Conservation (phyloP, 129 eudicot genomes). For the Escallonia herrerae region DNA sequence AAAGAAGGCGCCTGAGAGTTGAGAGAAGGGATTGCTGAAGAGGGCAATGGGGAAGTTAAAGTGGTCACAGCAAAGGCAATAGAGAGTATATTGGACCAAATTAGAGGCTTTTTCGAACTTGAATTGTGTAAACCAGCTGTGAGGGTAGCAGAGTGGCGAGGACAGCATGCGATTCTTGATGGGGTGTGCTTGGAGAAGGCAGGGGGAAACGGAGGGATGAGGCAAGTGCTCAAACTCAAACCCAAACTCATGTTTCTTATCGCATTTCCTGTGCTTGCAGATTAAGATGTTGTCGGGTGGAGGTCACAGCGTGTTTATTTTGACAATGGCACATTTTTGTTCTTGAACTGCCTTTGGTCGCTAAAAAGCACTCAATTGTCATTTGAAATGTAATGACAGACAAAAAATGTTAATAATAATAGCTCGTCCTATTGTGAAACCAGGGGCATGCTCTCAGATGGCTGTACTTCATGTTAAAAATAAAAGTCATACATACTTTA, state of each 20-base stretch:
- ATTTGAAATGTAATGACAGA: too few relatives aligned
- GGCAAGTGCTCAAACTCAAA: conserved; percentile 26
- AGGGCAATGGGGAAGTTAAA: conserved; percentile 48
- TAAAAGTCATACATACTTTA: too few relatives aligned
- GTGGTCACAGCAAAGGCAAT: conserved; percentile 52
- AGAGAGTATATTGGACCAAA: conserved; percentile 40
- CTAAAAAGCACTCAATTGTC: too few relatives aligned
- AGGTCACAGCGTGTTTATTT: too few relatives aligned
- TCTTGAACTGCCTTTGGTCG: too few relatives aligned
- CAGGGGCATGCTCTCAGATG: too few relatives aligned
- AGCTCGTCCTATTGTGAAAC: too few relatives aligned
- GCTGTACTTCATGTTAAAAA: too few relatives aligned
- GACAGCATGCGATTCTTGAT: conserved; percentile 6
- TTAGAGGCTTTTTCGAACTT: conserved; percentile 11
- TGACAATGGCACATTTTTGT: too few relatives aligned
- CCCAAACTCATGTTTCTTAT: conserved; percentile 35
- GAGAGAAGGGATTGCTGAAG: conserved; percentile 59
- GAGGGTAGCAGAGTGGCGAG: background rate
- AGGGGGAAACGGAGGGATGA: conserved; percentile 30
- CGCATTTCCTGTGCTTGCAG: background rate
- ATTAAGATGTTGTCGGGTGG: background rate
- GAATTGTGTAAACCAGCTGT: conserved; percentile 9
- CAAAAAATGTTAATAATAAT: too few relatives aligned
- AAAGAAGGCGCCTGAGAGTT: conserved; percentile 23
- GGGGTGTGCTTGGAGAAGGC: conserved; percentile 12